A percentile compares a stretch with the other conserved stretches of the same genome.
Evolutionary conservation across 1,139 yeast genomes (phyloP).

Genomic region (Blastobotrys buckinghamii): DNA sequence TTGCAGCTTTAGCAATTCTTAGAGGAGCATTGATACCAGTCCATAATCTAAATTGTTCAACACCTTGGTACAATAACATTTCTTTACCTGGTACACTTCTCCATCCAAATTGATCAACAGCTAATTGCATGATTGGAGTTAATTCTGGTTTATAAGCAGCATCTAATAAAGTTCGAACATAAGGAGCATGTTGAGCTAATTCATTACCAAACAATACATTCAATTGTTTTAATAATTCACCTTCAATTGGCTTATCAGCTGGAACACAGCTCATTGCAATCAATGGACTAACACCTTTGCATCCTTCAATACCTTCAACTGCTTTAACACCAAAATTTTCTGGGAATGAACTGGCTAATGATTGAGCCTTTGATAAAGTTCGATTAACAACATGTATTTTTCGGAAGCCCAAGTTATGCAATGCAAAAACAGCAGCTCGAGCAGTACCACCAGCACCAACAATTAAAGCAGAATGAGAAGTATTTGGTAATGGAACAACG

Average conservation of each 20-base stretch:
- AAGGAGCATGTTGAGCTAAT: constrained; percentile 26
- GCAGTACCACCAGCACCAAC: constrained; percentile 98
- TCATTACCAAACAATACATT: constrained; percentile 36
- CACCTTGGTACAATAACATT: constrained; percentile 90
- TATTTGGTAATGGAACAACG: constrained; percentile 38
- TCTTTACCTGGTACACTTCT: constrained; percentile 77
- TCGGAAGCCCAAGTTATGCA: constrained; percentile 69
- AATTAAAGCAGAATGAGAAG: constrained; percentile 43
- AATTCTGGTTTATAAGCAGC: constrained; percentile 89
- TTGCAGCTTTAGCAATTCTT: constrained; percentile 18
- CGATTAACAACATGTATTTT: constrained; percentile 79
- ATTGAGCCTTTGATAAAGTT: constrained; percentile 58
- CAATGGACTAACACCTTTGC: constrained; percentile 38
- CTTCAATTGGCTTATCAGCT: constrained; percentile 72
- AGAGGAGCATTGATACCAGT: constrained; percentile 50
- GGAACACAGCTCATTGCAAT: constrained; percentile 84
- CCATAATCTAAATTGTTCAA: constrained; percentile 76
- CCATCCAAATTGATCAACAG: constrained; percentile 59
- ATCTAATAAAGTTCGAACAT: constrained; percentile 58
- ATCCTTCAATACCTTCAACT: constrained; percentile 39
- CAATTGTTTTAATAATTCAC: constrained; percentile 41
- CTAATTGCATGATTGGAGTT: constrained; percentile 79
- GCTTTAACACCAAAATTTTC: constrained; percentile 52
- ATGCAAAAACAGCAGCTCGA: constrained; percentile 88
- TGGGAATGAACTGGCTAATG: constrained; percentile 59